Base-by-base conservation (phyloP, 2,329 filamentous ascomycete genomes). In the Hysterium pulicare region DNA sequence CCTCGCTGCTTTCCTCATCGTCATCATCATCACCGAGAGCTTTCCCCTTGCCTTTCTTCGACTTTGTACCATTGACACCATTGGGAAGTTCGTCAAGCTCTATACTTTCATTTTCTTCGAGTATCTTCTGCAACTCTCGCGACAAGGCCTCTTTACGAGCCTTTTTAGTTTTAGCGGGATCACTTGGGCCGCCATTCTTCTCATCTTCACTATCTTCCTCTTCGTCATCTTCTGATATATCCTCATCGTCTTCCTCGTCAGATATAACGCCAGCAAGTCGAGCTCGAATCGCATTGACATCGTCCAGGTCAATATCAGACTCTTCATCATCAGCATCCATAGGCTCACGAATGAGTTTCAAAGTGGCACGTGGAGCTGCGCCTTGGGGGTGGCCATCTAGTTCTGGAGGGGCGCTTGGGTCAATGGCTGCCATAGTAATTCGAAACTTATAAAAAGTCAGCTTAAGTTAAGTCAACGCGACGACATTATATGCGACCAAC, bases 361-460 rank as follows among this genome's bases (percentile, higher is more conserved):
- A 76, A 39, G 93, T 98, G 41, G 93, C 86, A 57, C 90, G 86
- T 57, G 84, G 79, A 48, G 82, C 70, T 44, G 72, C 69, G 13
- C 50, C 55, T 43, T 67, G 64, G 48, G 62, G 47, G 15, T 57
- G 53, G 24, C 68, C 65, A 34, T 69, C 66, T 41, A 67, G 61
- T 53, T 71, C 66, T 20, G 71, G 62, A 53, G 82, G 77, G 58
- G 87, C 87, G 61, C 82, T 89, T 45, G 93, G 93, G 67, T 98
- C 91, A 67, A 98, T 85, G 53, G 93, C 93, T 61, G 94, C 93
- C 93, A 98, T 98, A 61, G 90, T 97, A 64, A 98, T 89, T 68
- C 89, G 89, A 74, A 96, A 94, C 90, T 95, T 61, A 13, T n/a
- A n/a, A n/a, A n/a, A n/a, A n/a, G n/a, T n/a, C n/a, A n/a, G n/a